Percentiles rank a stretch among this genome's conserved stretches.
Conservation (phyloP, 2,329 filamentous ascomycete species). For the Paecilomyces niveus region DNA sequence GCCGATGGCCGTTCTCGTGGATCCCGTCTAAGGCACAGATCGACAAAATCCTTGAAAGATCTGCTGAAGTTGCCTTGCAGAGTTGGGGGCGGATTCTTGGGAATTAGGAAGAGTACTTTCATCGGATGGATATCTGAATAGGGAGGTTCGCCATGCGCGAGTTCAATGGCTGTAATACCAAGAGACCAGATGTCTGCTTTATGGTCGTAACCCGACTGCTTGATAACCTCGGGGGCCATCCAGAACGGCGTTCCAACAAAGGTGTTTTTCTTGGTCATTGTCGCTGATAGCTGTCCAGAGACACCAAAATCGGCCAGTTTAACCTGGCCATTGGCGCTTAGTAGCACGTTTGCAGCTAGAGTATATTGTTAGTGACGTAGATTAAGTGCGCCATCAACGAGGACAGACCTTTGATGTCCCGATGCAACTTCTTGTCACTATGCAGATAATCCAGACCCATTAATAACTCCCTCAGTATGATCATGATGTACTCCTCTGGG, state of each 20-base stretch:
- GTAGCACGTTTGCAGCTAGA: constrained; percentile 84
- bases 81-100: constrained; percentile 81
- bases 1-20: constrained; percentile 83
- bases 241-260: constrained; percentile 98
- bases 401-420: constrained; percentile 85
- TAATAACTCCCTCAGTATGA: constrained; percentile 84
- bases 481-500: constrained; percentile 91
- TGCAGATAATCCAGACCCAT: constrained; percentile 90
- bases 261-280: constrained; percentile 99
- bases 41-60: constrained; percentile 76
- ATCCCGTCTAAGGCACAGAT: constrained; percentile 78
- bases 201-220: constrained; percentile 95
- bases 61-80: constrained; percentile 76
- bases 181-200: constrained; percentile 98
- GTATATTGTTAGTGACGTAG: not conserved
- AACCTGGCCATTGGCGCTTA: constrained; percentile 86
- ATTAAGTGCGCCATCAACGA: not conserved
- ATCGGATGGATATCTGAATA: constrained; percentile 97
- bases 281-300: constrained; percentile 89
- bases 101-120: constrained; percentile 95
- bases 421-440: constrained; percentile 88
- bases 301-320: constrained; percentile 97
- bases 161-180: constrained; percentile 85
- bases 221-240: constrained; percentile 99
- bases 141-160: constrained; percentile 86